These are phyloP conservation scores for Gossypium mustelinum DNA, from an alignment of 345 rosid genomes.

Conservation along the genomic window DNA sequence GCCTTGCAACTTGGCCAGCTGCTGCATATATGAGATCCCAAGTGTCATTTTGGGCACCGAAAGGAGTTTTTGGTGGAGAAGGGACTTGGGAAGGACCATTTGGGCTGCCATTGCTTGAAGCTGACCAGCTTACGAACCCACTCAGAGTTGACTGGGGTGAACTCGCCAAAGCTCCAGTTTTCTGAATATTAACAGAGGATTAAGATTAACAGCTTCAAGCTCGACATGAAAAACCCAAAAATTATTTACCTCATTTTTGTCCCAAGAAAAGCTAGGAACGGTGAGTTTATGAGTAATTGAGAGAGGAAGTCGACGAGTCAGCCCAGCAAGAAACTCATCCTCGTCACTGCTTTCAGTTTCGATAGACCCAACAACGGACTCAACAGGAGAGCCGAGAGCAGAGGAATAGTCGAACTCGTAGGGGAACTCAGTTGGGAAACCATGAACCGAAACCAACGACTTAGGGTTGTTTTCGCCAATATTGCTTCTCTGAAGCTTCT, in stretches of 20 bases:
- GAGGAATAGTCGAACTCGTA: constrained; percentile 56
- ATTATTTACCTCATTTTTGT: constrained; percentile 35
- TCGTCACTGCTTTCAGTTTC: constrained; percentile 71
- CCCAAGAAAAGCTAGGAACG: constrained; percentile 22
- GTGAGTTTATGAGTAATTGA: constrained; percentile 44
- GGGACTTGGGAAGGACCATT: constrained; percentile 42
- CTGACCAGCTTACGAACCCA: constrained; percentile 43
- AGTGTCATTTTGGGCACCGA: constrained; percentile 31
- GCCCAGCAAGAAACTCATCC: constrained; percentile 53
- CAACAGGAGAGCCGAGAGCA: constrained; percentile 47
- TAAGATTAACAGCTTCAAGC: neutral
- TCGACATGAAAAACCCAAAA: neutral
- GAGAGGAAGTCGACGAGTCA: constrained; percentile 58
- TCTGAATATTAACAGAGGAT: constrained; percentile 8
- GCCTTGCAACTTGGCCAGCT: constrained; percentile 67
- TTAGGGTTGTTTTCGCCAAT: neutral
- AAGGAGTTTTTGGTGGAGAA: constrained; percentile 58
- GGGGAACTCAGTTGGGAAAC: constrained; percentile 59
- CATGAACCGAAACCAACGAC: constrained; percentile 13
- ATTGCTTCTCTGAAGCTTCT: neutral
- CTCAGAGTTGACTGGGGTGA: constrained; percentile 75
- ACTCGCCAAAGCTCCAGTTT: constrained; percentile 36
- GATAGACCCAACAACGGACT: constrained; percentile 43
- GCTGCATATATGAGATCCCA: constrained; percentile 68
- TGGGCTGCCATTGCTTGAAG: constrained; percentile 45